Evolutionary conservation across 768 basidiomycete genomes (phyloP), one percentile per base, ranked within the genome.

Genomic region (Cantharellus cinnabarinus): DNA sequence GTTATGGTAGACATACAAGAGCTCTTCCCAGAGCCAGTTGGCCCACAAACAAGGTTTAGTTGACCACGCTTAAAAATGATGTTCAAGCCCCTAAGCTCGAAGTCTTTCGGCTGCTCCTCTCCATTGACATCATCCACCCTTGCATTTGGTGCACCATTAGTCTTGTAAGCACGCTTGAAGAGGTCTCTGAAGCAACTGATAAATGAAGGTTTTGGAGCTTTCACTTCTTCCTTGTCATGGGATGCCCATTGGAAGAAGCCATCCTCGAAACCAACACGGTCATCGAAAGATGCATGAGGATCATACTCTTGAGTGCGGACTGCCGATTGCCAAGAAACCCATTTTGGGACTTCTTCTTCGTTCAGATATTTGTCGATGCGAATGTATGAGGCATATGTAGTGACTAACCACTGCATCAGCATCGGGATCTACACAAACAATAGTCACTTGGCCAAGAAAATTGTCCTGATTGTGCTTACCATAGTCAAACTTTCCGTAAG

Each of bases 11-110:
- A 42, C 56, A 10, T 41, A 57, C 56, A 42, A 0, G 86, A 85
- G 0, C 83, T 86, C 71, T 91, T 91, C 1, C 88, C 88, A 51
- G 80, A 79, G 2, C 85, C 88, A 3, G 86, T 89, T 0, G 86
- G 83, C 1, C 83, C 84, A 5, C 41, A 57, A 34, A 62, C 61
- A 38, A 90, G 70, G 0, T 83, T 79, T 15, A 91, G 69, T 67
- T 79, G 67, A 7, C 83, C 80, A 42, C 81, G 75, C 0, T 88
- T 86, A 71, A 91, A 90, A 51, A 72, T 67, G 41, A 91, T 71
- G 39, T 74, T 72, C 41, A 89, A 71, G 66, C 89, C 81, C 58
- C 69, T 69, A 41, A 91, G 70, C 67, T 83, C 80, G 65, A 89
- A 90, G 10, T 72, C 70, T 48, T 75, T 73, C 5, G 34, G 37